phyloP scores from a whole-genome alignment of 2,329 filamentous ascomycete genomes.

The Ceratocystis albifundus region DNA sequence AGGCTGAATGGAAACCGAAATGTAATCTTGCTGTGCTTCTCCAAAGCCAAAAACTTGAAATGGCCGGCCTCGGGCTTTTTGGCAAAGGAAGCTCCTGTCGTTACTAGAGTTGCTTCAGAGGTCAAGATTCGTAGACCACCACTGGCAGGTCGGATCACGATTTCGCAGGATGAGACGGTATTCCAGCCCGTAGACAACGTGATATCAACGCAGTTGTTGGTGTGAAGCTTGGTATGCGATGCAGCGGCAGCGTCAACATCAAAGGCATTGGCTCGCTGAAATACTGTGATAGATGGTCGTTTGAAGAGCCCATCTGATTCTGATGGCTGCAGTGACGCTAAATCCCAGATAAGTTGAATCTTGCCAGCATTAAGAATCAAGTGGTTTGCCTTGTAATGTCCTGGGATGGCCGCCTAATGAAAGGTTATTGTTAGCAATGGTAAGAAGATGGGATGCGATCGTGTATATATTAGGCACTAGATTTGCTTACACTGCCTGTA shows the following conservation, averaged over 20 bases:
- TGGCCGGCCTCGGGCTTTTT: conserved; percentile 44
- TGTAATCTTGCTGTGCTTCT: conserved; percentile 37
- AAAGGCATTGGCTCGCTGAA: conserved; percentile 57
- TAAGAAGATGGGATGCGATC: not conserved
- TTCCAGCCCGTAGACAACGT: conserved; percentile 66
- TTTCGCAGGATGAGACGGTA: conserved; percentile 45
- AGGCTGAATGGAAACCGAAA: conserved; percentile 71
- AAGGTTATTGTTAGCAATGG: conserved; percentile 28
- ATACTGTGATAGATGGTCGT: conserved; percentile 56
- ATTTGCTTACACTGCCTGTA: conserved; percentile 30
- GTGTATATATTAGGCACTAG: not conserved
- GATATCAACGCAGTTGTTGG: conserved; percentile 65
- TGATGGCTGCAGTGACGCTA: conserved; percentile 40
- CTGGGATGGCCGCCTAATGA: conserved; percentile 51
- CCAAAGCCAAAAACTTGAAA: conserved; percentile 41
- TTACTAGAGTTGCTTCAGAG: conserved; percentile 44
- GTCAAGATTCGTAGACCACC: conserved; percentile 54
- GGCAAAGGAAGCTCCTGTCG: conserved; percentile 32
- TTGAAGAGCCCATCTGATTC: conserved; percentile 43
- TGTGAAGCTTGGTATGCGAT: conserved; percentile 65
- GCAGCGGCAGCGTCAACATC: conserved; percentile 56
- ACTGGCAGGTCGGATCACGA: conserved; percentile 52
- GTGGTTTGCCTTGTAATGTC: conserved; percentile 63
- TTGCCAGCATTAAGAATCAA: conserved; percentile 54
- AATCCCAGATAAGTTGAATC: conserved; percentile 54